phyloP scores from a whole-genome alignment of 495 filamentous ascomycete species.

The Xylaria castorea region DNA sequence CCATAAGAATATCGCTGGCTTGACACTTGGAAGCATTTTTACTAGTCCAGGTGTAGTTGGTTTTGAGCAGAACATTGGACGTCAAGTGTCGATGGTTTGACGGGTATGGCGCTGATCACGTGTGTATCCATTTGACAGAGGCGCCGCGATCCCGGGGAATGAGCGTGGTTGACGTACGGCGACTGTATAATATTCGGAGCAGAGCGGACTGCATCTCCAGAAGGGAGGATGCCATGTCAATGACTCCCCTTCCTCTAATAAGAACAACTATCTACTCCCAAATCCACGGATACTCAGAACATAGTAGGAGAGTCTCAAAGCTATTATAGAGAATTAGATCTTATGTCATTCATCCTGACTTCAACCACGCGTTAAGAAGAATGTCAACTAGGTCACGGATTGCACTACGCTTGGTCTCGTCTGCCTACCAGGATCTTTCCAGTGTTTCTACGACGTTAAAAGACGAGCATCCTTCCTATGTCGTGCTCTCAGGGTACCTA shows the following conservation, averaged over 20 bases:
- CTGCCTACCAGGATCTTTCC: no score
- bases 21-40: background rate
- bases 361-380: no score
- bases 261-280: background rate
- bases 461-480: no score
- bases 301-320: background rate
- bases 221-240: background rate
- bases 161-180: background rate
- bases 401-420: no score
- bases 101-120: background rate
- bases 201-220: background rate
- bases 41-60: background rate
- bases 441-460: no score
- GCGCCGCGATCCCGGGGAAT: background rate
- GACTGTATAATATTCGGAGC: background rate
- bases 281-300: background rate
- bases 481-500: no score
- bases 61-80: background rate
- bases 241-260: background rate
- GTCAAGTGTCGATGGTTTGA: background rate
- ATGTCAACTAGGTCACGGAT: no score
- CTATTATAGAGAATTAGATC: background rate
- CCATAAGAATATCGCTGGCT: no score
- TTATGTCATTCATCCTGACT: background rate
- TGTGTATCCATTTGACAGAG: background rate